phyloP scores from a whole-genome alignment of 345 rosid genomes.

The Dipteronia dyeriana region DNA sequence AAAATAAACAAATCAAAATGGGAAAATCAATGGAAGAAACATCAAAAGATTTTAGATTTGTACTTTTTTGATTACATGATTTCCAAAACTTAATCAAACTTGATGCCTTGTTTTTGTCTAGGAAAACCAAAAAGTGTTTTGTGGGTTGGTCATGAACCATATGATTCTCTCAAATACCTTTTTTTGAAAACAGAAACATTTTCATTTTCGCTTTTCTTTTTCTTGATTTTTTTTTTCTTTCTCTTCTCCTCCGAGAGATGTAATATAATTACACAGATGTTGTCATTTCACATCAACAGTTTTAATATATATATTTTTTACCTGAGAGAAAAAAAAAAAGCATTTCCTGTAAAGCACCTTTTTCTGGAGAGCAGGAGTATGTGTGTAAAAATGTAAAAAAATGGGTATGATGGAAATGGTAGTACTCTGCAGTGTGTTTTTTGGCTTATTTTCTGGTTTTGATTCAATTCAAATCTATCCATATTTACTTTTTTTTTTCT shows the following conservation, averaged over 20 bases:
- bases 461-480: not conserved
- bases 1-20: not conserved
- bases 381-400: not conserved
- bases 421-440: slow-evolving; percentile 2
- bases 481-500: too few species aligned
- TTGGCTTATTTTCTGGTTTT: slow-evolving; percentile 11
- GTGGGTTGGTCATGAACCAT: slow-evolving; percentile 22
- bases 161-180: slow-evolving; percentile 18
- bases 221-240: too few species aligned
- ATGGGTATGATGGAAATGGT: not conserved
- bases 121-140: slow-evolving; percentile 28
- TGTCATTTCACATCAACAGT: slow-evolving; percentile 5
- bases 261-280: not conserved
- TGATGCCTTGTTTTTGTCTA: slow-evolving; percentile 3
- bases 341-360: slow-evolving; percentile 19
- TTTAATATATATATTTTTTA: not conserved
- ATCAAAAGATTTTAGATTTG: slow-evolving; percentile 7
- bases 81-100: slow-evolving; percentile 9
- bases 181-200: slow-evolving; percentile 10
- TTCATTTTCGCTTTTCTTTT: not conserved
- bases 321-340: not conserved
- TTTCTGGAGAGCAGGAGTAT: not conserved
- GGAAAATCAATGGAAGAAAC: not conserved
- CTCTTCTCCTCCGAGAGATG: not conserved
- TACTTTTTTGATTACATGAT: slow-evolving; percentile 10